Percentiles rank a stretch among this genome's conserved stretches.
These are phyloP conservation scores for Tylopilus sp. DNA, from an alignment of 1,284 basidiomycete genomes.

Conservation along the genomic window DNA sequence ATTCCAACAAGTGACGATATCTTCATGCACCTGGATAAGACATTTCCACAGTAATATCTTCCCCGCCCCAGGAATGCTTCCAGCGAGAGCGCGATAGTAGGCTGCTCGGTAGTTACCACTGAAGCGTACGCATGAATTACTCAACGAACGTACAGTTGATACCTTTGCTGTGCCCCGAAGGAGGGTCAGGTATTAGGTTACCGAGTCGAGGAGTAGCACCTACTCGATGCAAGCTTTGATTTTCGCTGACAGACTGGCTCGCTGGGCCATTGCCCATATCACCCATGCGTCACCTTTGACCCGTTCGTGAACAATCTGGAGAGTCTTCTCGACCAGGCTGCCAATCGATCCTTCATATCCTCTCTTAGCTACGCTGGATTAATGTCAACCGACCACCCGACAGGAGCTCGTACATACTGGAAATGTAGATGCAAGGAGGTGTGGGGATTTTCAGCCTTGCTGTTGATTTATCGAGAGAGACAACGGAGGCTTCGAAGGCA, in stretches of 20 bases:
- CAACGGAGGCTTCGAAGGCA: background rate
- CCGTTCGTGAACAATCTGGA: constrained; percentile 2
- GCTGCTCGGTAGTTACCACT: background rate
- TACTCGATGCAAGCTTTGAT: constrained; percentile 10
- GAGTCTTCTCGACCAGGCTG: background rate
- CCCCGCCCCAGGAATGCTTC: constrained; percentile 4
- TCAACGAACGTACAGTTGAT: constrained; percentile 7
- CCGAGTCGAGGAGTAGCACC: background rate
- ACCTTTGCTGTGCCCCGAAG: constrained; percentile 3
- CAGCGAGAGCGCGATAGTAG: constrained; percentile 6
- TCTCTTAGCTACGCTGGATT: background rate
- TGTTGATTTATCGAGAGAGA: background rate
- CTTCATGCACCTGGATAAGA: constrained; percentile 7
- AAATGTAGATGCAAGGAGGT: background rate
- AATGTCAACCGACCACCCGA: background rate
- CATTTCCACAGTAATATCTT: constrained; percentile 4
- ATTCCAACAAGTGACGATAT: constrained; percentile 11
- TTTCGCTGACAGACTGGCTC: constrained; percentile 7
- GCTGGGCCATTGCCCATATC: constrained; percentile 9
- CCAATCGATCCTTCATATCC: background rate
- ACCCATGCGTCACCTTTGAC: background rate
- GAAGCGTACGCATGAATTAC: background rate
- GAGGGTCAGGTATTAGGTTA: background rate
- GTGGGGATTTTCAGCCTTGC: background rate
- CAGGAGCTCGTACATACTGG: background rate